These are phyloP conservation scores for Pisolithus albus DNA, from an alignment of 768 basidiomycete species.

Conservation along the genomic window DNA sequence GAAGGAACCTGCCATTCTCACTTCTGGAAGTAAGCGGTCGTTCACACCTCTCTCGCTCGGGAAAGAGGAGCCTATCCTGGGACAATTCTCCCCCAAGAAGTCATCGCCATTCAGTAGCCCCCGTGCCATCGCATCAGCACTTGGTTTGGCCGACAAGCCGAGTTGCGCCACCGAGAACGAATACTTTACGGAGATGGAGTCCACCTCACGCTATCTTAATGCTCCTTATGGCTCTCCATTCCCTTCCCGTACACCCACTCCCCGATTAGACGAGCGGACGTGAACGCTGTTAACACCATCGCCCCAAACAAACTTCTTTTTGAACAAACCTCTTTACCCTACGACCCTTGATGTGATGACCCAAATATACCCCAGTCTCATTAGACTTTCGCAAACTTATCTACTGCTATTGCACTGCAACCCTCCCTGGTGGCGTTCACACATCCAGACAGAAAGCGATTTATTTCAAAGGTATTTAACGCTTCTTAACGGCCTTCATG, in stretches of 20 bases:
- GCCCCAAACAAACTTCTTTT: constrained; percentile 4
- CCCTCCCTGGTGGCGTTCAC: constrained; percentile 15
- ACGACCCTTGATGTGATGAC: constrained; percentile 30
- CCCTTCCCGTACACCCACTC: constrained; percentile 44
- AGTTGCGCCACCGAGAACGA: constrained; percentile 21
- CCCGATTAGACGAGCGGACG: constrained; percentile 29
- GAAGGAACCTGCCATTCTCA: constrained; percentile 29
- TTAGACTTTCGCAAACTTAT: constrained; percentile 27
- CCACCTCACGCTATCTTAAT: constrained; percentile 40
- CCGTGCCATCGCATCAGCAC: constrained; percentile 42
- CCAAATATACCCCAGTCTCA: constrained; percentile 27
- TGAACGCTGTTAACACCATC: constrained; percentile 15
- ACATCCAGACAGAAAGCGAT: constrained; percentile 22
- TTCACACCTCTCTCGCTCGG: constrained; percentile 41
- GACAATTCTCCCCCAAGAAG: constrained; percentile 45
- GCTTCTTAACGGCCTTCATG: constrained; percentile 21
- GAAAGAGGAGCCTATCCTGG: constrained; percentile 51
- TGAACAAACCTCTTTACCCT: constrained; percentile 19
- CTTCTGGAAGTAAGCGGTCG: constrained; percentile 29
- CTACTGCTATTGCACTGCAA: constrained; percentile 29
- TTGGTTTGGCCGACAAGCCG: constrained; percentile 33
- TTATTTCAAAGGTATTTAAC: constrained; percentile 31
- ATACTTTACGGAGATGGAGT: constrained; percentile 35
- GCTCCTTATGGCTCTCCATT: constrained; percentile 46
- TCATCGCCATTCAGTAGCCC: constrained; percentile 46